Evolutionary conservation across 345 rosid genomes (phyloP), one percentile per base, ranked within the genome.

Genomic region (Fremontodendron californicum): DNA sequence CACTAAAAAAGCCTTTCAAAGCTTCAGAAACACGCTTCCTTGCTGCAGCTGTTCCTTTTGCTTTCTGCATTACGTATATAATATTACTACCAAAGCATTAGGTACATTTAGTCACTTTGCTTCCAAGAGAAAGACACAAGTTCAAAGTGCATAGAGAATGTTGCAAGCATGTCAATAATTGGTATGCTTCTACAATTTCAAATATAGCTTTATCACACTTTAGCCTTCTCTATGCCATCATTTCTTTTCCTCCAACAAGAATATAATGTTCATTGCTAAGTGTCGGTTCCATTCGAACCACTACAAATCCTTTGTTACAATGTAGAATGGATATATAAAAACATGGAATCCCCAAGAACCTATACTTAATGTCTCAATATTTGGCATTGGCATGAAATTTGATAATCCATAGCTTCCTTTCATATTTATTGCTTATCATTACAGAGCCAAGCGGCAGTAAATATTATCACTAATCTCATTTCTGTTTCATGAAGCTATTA

Each of bases 21-120:
- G 82, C 75, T 75, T 93, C 97, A 60, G 99, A 91, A 72, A 93
- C 84, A 62, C 49, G 93, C 78, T 89, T 93, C 87, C 98, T 89
- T 23, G 98, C 97, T 55, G 94, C 92, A 73, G 88, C 84, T 74
- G 92, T 90, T 84, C 99, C 90, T 89, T 88, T 95, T 66, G 92
- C 90, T 86, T 86, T 92, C 99, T 95, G 90, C 73, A 84, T 70
- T 72, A 21, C 21, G 31, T 23, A 73, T 23, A 73, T 43, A 33
- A 5, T 29, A 11, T 62, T 72, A 0, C 51, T 37, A 21, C 9
- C 33, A 39, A 46, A 69, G 43, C 60, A 71, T 45, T 40, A 12
- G 15, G 45, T 65, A 61, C 33, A 9, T 12, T 12, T 23, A 57
- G 9, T 35, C 13, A 48, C 16, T 48, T 48, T 29, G 8, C 40